phyloP scores from a whole-genome alignment of 2,329 filamentous ascomycete genomes.

The Pestalotiopsis sp. region DNA sequence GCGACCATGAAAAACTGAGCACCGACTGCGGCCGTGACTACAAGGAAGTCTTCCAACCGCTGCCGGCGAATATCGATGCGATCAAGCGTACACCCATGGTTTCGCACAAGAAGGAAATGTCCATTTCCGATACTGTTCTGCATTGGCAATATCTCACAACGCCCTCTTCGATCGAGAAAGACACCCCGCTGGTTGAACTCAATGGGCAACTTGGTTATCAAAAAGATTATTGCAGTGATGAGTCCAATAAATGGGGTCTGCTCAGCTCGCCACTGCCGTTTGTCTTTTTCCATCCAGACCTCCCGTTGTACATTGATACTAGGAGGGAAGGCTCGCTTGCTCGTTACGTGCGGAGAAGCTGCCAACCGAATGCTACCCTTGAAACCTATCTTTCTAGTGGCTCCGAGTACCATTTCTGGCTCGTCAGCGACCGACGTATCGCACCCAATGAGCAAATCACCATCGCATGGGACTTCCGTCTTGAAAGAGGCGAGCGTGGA shows the following conservation, averaged over 20 bases:
- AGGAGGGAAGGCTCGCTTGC: conserved; percentile 81
- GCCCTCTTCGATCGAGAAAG: conserved; percentile 52
- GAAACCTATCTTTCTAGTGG: conserved; percentile 81
- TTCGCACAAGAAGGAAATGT: conserved; percentile 50
- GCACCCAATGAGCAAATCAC: conserved; percentile 63
- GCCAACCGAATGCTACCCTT: conserved; percentile 82
- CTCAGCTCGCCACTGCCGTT: conserved; percentile 68
- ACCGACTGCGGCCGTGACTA: conserved; percentile 65
- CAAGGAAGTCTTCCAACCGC: conserved; percentile 66
- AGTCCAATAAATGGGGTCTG: conserved; percentile 67
- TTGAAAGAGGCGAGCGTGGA: conserved; percentile 51
- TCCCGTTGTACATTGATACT: conserved; percentile 88
- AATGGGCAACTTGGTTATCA: conserved; percentile 76
- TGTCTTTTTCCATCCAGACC: conserved; percentile 82
- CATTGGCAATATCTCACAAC: conserved; percentile 69
- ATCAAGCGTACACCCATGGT: conserved; percentile 45
- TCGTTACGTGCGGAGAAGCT: conserved; percentile 90
- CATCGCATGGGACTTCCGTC: conserved; percentile 67
- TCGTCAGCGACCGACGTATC: conserved; percentile 80
- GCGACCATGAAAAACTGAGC: conserved; percentile 68
- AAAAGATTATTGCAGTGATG: conserved; percentile 68
- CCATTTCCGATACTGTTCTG: conserved; percentile 54
- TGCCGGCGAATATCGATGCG: conserved; percentile 43
- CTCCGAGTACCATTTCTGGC: conserved; percentile 88
- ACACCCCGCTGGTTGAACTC: conserved; percentile 66